Conservation (phyloP, 2,329 filamentous ascomycete genomes). For the Aspergillus ustus region DNA sequence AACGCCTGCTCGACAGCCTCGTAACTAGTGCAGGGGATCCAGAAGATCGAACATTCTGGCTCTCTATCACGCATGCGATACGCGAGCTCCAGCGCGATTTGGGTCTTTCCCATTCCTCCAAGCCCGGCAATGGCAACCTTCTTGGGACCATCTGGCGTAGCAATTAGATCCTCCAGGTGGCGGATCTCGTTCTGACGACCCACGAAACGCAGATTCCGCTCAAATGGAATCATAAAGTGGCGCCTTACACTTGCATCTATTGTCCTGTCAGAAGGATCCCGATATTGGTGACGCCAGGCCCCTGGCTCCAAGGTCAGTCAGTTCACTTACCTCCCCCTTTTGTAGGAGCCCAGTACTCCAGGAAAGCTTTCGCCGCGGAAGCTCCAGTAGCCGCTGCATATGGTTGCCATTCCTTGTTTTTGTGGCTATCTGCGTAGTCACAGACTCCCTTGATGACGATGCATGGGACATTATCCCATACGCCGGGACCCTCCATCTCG, state of each 20-base stretch:
- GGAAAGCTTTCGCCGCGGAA: not conserved
- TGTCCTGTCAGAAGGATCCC: not conserved
- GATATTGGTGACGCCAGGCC: not conserved
- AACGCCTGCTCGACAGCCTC: constrained; percentile 22
- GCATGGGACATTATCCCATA: not conserved
- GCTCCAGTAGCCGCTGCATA: not conserved
- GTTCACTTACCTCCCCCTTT: not conserved
- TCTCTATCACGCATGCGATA: constrained; percentile 20
- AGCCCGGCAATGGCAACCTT: constrained; percentile 16
- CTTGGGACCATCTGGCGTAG: not conserved
- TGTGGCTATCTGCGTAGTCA: not conserved
- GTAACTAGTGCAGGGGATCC: constrained; percentile 31
- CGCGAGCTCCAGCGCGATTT: constrained; percentile 32
- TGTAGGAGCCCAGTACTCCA: not conserved
- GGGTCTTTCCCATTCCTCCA: constrained; percentile 29
- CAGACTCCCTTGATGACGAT: not conserved
- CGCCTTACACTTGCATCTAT: not conserved
- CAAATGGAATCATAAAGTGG: not conserved
- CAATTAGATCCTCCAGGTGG: not conserved
- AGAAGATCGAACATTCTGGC: constrained; percentile 30
- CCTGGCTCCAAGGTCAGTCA: too few relatives aligned
- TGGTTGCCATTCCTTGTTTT: not conserved
- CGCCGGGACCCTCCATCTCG: not conserved
- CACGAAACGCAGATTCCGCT: not conserved
- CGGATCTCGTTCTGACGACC: not conserved